Conservation (phyloP, 257 asterid genomes). For the Orobanche coerulescens region DNA sequence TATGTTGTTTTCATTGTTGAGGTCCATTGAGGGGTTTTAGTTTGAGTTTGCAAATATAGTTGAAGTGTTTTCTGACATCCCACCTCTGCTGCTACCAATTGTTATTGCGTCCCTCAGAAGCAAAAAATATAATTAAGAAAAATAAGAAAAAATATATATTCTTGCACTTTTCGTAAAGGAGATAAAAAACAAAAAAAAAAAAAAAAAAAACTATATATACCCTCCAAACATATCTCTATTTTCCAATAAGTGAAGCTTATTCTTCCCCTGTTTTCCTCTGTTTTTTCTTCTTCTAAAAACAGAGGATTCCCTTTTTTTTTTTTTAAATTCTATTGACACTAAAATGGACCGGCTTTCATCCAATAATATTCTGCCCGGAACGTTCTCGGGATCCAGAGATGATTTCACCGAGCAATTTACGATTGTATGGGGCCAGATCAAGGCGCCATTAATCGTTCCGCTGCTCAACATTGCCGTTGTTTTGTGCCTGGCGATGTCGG, state of each 20-base stretch:
- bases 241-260: not conserved
- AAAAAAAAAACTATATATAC: slow-evolving; percentile 16
- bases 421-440: slow-evolving; percentile 68
- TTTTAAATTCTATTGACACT: not conserved
- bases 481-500: slow-evolving; percentile 67
- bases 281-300: slow-evolving; percentile 23
- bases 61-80: slow-evolving; percentile 60
- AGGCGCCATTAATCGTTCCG: slow-evolving; percentile 78
- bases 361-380: slow-evolving; percentile 32
- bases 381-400: slow-evolving; percentile 36
- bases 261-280: slow-evolving; percentile 21
- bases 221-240: slow-evolving; percentile 17
- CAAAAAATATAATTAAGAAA: too few species aligned
- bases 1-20: too few species aligned
- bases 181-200: not conserved
- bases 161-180: slow-evolving; percentile 35
- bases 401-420: slow-evolving; percentile 44
- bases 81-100: slow-evolving; percentile 36
- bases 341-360: slow-evolving; percentile 49
- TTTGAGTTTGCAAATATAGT: slow-evolving; percentile 11
- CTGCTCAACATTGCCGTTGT: slow-evolving; percentile 42
- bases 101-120: slow-evolving; percentile 50
- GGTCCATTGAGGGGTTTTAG: slow-evolving; percentile 18
- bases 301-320: slow-evolving; percentile 16
- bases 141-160: slow-evolving; percentile 30